Evolutionary conservation across 129 eudicot genomes (phyloP).

Genomic region (Tanacetum coccineum): DNA sequence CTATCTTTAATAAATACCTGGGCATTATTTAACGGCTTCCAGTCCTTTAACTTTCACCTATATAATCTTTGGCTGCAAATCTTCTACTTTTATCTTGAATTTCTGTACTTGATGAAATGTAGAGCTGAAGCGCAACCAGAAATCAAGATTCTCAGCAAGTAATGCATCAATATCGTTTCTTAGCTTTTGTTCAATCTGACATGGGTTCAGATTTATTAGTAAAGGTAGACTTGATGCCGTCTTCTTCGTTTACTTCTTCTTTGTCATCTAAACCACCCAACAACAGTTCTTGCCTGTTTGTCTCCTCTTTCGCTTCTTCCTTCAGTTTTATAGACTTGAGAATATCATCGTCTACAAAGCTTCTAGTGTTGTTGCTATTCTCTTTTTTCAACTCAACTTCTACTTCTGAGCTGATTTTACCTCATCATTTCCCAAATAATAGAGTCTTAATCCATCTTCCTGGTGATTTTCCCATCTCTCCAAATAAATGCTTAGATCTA

Average conservation of each 20-base stretch:
- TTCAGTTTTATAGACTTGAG: neutral
- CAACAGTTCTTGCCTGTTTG: slow-evolving; percentile 63
- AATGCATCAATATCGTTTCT: slow-evolving; percentile 60
- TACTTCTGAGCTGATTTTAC: slow-evolving; percentile 8
- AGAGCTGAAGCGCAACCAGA: slow-evolving; percentile 88
- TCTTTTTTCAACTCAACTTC: neutral
- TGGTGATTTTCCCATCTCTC: slow-evolving; percentile 60
- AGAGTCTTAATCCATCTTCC: slow-evolving; percentile 58
- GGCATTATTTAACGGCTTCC: no score
- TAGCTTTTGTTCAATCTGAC: slow-evolving; percentile 64
- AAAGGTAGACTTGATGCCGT: slow-evolving; percentile 22
- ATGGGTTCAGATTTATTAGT: slow-evolving; percentile 26
- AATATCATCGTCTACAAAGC: neutral
- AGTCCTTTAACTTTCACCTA: slow-evolving; percentile 42
- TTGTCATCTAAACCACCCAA: slow-evolving; percentile 63
- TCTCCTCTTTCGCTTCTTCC: slow-evolving; percentile 14
- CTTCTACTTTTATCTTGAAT: slow-evolving; percentile 54
- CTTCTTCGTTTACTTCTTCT: slow-evolving; percentile 50
- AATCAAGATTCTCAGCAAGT: slow-evolving; percentile 78
- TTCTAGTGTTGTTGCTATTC: neutral
- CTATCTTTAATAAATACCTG: no score
- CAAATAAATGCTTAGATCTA: neutral
- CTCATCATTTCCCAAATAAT: slow-evolving; percentile 42
- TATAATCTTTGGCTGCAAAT: slow-evolving; percentile 45
- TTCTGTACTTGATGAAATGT: slow-evolving; percentile 79